These are phyloP conservation scores for Chrysoporthe cubensis DNA, from an alignment of 2,329 filamentous ascomycete species.

Conservation along the genomic window DNA sequence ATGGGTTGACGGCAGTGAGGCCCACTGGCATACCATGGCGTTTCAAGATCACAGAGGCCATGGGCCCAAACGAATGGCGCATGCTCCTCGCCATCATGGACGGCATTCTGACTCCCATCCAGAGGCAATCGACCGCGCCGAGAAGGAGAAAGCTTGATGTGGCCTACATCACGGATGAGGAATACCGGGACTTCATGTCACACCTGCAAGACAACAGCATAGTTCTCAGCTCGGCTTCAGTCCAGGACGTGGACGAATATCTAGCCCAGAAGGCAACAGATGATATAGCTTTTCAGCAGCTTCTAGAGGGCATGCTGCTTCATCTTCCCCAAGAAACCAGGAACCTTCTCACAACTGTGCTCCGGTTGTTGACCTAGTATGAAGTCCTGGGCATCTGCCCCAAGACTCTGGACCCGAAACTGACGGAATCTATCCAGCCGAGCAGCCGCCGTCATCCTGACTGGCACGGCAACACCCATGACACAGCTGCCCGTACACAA, in stretches of 20 bases:
- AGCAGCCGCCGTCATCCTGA: conserved; percentile 20
- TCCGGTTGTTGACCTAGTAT: conserved; percentile 30
- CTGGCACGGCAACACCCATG: conserved; percentile 24
- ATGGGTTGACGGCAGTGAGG: conserved; percentile 7
- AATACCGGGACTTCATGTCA: conserved; percentile 26
- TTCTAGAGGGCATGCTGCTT: conserved; percentile 30
- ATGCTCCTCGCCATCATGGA: conserved; percentile 35
- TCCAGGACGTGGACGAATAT: conserved; percentile 30
- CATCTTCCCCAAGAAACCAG: conserved; percentile 29
- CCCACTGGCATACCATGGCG: conserved; percentile 36
- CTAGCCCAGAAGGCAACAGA: conserved; percentile 33
- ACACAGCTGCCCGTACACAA: conserved; percentile 22
- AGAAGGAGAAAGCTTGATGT: conserved; percentile 14
- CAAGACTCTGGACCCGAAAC: not conserved
- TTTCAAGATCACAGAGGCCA: conserved; percentile 21
- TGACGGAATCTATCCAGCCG: conserved; percentile 16
- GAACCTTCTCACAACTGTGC: conserved; percentile 25
- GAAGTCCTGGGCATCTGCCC: not conserved
- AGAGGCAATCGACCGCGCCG: conserved; percentile 25
- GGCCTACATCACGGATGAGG: conserved; percentile 28
- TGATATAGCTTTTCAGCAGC: conserved; percentile 29
- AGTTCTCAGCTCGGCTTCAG: conserved; percentile 10
- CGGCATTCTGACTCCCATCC: conserved; percentile 31
- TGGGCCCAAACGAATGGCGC: conserved; percentile 30
- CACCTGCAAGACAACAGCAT: conserved; percentile 20